Evolutionary conservation across 164 flowering plant species (phyloP).

Genomic region (Umbellularia californica): DNA sequence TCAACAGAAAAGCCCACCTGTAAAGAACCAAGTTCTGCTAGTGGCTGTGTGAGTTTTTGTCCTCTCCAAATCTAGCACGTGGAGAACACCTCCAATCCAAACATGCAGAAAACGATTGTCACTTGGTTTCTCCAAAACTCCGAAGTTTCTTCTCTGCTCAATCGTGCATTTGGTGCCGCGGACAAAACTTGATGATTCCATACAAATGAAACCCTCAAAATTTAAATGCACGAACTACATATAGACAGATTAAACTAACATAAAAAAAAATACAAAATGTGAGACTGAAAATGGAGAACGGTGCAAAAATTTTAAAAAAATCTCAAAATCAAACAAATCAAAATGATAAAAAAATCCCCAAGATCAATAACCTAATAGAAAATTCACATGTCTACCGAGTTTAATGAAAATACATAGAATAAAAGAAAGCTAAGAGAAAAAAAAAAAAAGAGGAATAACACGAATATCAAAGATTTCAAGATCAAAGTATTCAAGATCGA

Average conservation of each 20-base stretch:
- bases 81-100: conserved; percentile 3
- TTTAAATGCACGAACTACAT: too few relatives aligned
- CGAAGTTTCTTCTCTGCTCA: background rate
- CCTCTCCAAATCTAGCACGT: conserved; percentile 24
- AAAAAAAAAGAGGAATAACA: background rate
- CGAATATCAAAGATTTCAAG: background rate
- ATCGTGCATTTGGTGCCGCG: background rate
- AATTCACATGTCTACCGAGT: background rate
- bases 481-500: background rate
- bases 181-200: background rate
- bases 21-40: conserved; percentile 22
- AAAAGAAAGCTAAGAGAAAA: background rate
- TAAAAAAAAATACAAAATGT: too few relatives aligned
- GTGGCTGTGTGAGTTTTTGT: conserved; percentile 24
- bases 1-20: conserved; percentile 13
- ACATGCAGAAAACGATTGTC: background rate
- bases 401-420: too few relatives aligned
- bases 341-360: too few relatives aligned
- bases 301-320: too few relatives aligned
- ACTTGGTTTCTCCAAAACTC: background rate
- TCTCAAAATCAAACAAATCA: too few relatives aligned
- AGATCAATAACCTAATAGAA: too few relatives aligned
- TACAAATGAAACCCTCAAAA: too few relatives aligned
- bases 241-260: background rate
- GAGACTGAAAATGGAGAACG: background rate